Evolutionary conservation across 192 early-diverging fungal species (phyloP), one percentile per base, ranked within the genome.

Genomic region (Phycomyces blakesleeanus): DNA sequence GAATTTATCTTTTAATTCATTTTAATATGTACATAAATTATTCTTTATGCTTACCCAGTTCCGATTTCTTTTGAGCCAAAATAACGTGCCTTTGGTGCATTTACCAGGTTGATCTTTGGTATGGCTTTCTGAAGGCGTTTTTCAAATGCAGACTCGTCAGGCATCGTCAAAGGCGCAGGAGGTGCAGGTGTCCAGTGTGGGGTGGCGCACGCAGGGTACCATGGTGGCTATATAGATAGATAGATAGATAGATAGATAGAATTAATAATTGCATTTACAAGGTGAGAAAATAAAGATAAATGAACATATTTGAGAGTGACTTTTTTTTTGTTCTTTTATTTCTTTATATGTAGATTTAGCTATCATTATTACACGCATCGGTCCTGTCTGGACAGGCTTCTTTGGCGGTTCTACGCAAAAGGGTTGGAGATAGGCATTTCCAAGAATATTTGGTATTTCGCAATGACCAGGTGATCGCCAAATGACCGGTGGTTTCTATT

Each of bases 11-110:
- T n/a, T n/a, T n/a, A n/a, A n/a, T 24, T 52, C 37, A 21, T 9
- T 25, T 52, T 12, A 8, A 26, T 27, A 52, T 8, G n/a, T 8
- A 53, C 9, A 54, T 5, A 55, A 27, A n/a, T 1, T 10, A 20
- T n/a, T n/a, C n/a, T n/a, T n/a, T n/a, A n/a, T n/a, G n/a, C 21
- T 51, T 69, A 64, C 61, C 73, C 73, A 25, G 73, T 69, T 34
- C 73, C 73, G 26, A 75, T 69, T 49, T 75, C 67, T 50, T 69
- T 62, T 9, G 44, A 61, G 14, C 63, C 62, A 26, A 51, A 47
- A 29, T 66, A 75, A 29, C 62, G 67, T 41, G 60, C 26, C 42
- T 55, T 64, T 53, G 73, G 73, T 26, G 52, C 55, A 22, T 61
- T 57, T 4, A 66, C 44, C 3, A 69, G 59, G 0, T 41, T 18